Conservation (phyloP, 2,329 filamentous ascomycete genomes). For the Aspergillus clavatus region DNA sequence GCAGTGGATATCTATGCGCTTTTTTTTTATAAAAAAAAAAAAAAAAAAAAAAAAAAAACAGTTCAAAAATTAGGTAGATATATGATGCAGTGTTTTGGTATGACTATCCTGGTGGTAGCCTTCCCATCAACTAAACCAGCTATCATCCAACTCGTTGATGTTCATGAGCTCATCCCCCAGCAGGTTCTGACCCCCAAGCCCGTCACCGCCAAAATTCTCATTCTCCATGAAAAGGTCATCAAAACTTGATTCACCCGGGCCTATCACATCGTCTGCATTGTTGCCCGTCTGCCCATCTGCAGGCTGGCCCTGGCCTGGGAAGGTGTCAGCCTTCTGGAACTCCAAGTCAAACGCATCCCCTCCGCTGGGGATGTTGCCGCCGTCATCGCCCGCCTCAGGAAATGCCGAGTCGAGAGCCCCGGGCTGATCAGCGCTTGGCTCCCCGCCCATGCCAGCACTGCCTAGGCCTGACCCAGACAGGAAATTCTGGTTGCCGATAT, state of each 20-base stretch:
- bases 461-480: conserved; percentile 32
- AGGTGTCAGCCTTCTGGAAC: conserved; percentile 26
- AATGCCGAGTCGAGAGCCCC: conserved; percentile 25
- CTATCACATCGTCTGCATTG: conserved; percentile 33
- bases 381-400: conserved; percentile 29
- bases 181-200: conserved; percentile 27
- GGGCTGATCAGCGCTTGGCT: conserved; percentile 12
- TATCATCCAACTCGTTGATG: conserved; percentile 39
- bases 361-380: conserved; percentile 25
- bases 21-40: no score
- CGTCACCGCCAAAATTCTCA: conserved; percentile 33
- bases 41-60: no score
- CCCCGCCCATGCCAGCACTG: conserved; percentile 13
- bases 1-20: no score
- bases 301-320: conserved; percentile 16
- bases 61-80: no score
- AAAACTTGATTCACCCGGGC: conserved; percentile 41
- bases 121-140: conserved; percentile 32
- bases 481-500: conserved; percentile 35
- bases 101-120: not conserved
- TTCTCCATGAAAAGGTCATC: conserved; percentile 43
- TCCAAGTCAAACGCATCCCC: conserved; percentile 38
- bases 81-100: not conserved
- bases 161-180: conserved; percentile 36
- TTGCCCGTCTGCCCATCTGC: conserved; percentile 14